Conservation (phyloP, 495 filamentous ascomycete species). For the Diplogelasinospora grovesii region DNA sequence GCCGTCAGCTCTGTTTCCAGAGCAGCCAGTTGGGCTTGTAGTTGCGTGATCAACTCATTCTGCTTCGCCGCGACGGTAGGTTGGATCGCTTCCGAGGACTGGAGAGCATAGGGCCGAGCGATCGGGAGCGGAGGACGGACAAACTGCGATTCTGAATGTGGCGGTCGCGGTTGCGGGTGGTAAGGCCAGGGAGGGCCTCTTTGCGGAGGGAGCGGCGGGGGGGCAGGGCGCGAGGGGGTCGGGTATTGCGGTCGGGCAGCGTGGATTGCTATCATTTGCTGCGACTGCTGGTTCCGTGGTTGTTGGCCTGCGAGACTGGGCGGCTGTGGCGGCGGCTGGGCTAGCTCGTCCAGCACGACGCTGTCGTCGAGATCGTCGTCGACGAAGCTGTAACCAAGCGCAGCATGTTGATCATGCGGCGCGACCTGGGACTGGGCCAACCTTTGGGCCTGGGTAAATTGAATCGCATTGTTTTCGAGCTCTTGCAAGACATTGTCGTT, state of each 20-base stretch:
- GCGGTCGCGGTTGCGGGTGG: conserved; percentile 5
- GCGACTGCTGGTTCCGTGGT: conserved; percentile 18
- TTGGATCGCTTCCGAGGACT: conserved; percentile 10
- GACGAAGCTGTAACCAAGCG: conserved; percentile 15
- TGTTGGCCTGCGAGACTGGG: conserved; percentile 15
- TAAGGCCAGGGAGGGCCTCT: conserved; percentile 13
- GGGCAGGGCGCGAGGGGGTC: conserved; percentile 4
- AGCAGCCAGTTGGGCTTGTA: conserved; percentile 28
- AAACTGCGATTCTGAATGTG: conserved; percentile 20
- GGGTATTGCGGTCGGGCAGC: conserved; percentile 12
- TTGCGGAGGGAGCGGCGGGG: conserved; percentile 17
- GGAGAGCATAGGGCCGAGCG: conserved; percentile 10
- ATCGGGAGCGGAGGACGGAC: conserved; percentile 10
- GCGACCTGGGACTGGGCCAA: conserved; percentile 18
- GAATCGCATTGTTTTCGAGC: conserved; percentile 43
- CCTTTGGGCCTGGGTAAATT: conserved; percentile 38
- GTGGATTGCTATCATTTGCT: conserved; percentile 3
- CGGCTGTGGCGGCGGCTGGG: conserved; percentile 4
- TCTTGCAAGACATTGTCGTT: conserved; percentile 36
- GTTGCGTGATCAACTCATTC: conserved; percentile 19
- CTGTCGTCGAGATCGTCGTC: conserved; percentile 28
- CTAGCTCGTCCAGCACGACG: conserved; percentile 23
- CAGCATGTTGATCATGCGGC: neutral
- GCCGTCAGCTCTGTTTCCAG: conserved; percentile 38
- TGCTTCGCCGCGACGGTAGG: conserved; percentile 5